phyloP scores from a whole-genome alignment of 495 filamentous ascomycete genomes.

The Aspergillus nanangensis region DNA sequence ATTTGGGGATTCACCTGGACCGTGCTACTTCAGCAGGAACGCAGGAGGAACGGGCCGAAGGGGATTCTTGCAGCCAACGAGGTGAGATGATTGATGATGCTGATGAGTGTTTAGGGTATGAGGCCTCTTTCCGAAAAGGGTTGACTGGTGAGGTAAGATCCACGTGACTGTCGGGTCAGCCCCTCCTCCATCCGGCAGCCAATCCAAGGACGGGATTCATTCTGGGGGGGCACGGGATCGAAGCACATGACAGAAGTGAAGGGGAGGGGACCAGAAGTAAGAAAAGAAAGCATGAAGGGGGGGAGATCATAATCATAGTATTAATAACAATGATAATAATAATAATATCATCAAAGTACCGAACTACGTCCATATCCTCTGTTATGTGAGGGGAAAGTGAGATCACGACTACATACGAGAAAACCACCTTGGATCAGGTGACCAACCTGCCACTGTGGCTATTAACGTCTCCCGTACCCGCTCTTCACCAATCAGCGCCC shows the following conservation, averaged over 20 bases:
- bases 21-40: constrained; percentile 5
- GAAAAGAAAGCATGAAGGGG: background rate
- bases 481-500: constrained; percentile 17
- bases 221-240: constrained; percentile 41
- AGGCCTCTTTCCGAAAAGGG: background rate
- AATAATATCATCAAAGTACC: no score
- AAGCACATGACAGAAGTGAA: constrained; percentile 34
- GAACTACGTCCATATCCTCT: no score
- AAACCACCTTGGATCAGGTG: no score
- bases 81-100: constrained; percentile 9
- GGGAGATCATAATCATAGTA: no score
- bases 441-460: constrained; percentile 29
- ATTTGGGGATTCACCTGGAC: background rate
- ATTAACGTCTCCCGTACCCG: constrained; percentile 10
- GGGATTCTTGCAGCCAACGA: constrained; percentile 1
- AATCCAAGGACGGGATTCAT: constrained; percentile 22
- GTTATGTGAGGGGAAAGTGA: no score
- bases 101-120: background rate
- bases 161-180: constrained; percentile 27
- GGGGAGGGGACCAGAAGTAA: constrained; percentile 5
- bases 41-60: constrained; percentile 14
- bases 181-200: constrained; percentile 21
- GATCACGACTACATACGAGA: no score
- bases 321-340: no score
- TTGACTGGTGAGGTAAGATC: background rate